Conservation (phyloP, 2,329 filamentous ascomycete species). For the Colletotrichum endophyticum region DNA sequence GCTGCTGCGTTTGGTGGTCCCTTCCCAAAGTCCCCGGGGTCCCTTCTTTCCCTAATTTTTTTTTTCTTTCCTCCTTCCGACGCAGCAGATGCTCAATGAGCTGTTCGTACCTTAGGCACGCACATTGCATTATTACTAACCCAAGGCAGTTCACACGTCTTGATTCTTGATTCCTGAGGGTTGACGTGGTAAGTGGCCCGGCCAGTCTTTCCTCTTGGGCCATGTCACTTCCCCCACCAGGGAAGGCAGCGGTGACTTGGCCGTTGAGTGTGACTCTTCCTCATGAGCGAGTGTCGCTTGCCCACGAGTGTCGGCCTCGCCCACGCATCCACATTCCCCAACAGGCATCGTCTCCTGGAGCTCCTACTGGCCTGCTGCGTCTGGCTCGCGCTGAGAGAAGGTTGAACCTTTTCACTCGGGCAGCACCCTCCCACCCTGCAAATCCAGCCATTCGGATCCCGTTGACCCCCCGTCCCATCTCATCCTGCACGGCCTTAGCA, state of each 20-base stretch:
- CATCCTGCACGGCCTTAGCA: not conserved
- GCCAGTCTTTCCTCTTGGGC: not conserved
- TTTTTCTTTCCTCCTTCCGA: not conserved
- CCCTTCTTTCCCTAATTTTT: not conserved
- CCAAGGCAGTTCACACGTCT: not conserved
- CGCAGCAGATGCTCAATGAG: not conserved
- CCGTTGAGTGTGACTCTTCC: not conserved
- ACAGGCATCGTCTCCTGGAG: not conserved
- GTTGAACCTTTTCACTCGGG: not conserved
- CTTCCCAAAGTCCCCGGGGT: not conserved
- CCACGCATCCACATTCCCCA: constrained; percentile 21
- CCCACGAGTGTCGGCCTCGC: not conserved
- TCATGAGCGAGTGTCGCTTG: not conserved
- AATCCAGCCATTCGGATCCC: constrained; percentile 1
- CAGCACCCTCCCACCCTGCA: not conserved
- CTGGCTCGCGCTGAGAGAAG: not conserved
- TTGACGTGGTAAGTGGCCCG: not conserved
- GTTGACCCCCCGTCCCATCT: not conserved
- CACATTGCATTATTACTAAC: not conserved
- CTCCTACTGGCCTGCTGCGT: not conserved
- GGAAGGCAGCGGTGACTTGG: constrained; percentile 5
- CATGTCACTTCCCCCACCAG: not conserved
- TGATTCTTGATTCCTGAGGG: not conserved
- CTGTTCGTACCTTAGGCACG: not conserved
- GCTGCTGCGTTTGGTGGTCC: not conserved